Percentiles rank a stretch among this genome's conserved stretches.
Evolutionary conservation across 345 rosid genomes (phyloP).

Genomic region (Fremontodendron californicum): DNA sequence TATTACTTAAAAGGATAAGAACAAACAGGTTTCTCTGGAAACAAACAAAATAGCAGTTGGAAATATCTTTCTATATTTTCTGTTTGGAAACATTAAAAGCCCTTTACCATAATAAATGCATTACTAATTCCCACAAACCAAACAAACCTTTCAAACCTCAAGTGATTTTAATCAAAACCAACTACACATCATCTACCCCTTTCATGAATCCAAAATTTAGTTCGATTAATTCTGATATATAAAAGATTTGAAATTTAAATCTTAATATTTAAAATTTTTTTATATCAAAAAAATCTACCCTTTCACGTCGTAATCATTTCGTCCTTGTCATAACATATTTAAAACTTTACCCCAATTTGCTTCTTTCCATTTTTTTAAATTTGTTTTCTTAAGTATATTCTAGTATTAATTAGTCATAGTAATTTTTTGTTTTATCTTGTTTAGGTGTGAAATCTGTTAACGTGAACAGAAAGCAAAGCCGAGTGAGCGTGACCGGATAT

Average conservation of each 20-base stretch:
- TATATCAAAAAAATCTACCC: too few species aligned
- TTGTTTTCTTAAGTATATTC: not conserved
- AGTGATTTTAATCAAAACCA: not conserved
- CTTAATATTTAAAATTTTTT: too few species aligned
- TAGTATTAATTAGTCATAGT: too few species aligned
- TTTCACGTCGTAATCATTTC: not conserved
- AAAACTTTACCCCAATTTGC: not conserved
- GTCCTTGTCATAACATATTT: not conserved
- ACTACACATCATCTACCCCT: not conserved
- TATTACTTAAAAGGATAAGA: slow-evolving; percentile 2
- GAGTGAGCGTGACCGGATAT: not conserved
- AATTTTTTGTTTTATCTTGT: not conserved
- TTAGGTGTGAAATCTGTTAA: slow-evolving; percentile 37
- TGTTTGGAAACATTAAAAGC: not conserved
- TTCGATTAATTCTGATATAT: too few species aligned
- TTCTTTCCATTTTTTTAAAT: not conserved
- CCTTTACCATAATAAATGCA: not conserved
- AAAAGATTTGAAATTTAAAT: too few species aligned
- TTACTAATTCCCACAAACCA: not conserved
- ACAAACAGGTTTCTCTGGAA: not conserved
- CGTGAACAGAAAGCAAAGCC: not conserved
- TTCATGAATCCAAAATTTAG: too few species aligned
- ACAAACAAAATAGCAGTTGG: not conserved
- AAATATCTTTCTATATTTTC: not conserved
- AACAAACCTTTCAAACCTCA: not conserved